Evolutionary conservation across 306 rosid species (phyloP), one percentile per base, ranked within the genome.

Genomic region (Echinosophora koreensis): DNA sequence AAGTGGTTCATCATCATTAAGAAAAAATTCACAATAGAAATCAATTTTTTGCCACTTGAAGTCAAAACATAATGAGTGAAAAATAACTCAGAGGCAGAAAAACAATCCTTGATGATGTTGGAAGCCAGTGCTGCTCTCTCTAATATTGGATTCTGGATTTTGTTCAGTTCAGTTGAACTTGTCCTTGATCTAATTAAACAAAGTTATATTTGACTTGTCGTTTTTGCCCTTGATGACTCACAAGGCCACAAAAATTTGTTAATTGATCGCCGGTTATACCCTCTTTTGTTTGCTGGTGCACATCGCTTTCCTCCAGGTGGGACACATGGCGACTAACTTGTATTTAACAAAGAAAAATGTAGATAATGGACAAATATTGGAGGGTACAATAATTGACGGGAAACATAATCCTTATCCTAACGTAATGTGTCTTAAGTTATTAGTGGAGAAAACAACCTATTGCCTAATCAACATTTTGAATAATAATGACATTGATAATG

Each of bases 181-280:
- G 57, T 32, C 58, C 34, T 74, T 41, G 69, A 65, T 67, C 52
- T 63, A 64, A 73, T 69, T 12, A 35, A 74, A 49, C 70, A 58
- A 61, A 73, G 65, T 81, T 58, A 84, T 47, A 73, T 67, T 66
- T 42, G 32, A 51, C 7, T 71, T 65, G 72, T 83, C 67, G 8
- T 11, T 72, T 73, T 14, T 73, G 74, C 54, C 47, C 74, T 75
- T 50, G 89, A 73, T 85, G 90, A 87, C 82, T 89, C 93, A 89
- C 44, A 27, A 54, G 63, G 81, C 90, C 86, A 83, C 80, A 74
- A 79, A 70, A 74, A 61, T 30, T 54, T 77, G 69, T 49, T 11
- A 44, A 72, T 63, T 76, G 72, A 75, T 71, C 5, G 56, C 47
- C n/a, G 30, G 56, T 22, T 61, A 49, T 64, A 44, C 5, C 9